These are phyloP conservation scores for Trypanosoma cruzi DNA, from an alignment of 208 protist genomes.

Conservation along the genomic window DNA sequence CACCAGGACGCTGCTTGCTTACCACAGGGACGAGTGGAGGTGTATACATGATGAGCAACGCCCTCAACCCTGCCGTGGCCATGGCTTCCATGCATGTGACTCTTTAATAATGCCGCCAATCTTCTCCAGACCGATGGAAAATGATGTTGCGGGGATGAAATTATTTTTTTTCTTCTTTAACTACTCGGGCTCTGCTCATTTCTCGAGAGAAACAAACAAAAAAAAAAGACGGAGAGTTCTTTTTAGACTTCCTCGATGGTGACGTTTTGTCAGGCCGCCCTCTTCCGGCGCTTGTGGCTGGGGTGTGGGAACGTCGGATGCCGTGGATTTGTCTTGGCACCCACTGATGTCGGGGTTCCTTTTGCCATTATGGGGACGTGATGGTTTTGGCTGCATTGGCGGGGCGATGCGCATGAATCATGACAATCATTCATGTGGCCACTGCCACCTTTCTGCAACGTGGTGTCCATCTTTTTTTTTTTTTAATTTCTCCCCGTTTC, in stretches of 20 bases:
- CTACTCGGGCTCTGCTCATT: slow-evolving; percentile 4
- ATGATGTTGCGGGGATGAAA: slow-evolving; percentile 10
- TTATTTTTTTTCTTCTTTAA: slow-evolving; percentile 13
- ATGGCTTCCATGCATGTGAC: background rate
- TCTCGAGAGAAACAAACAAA: background rate
- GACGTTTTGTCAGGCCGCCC: background rate
- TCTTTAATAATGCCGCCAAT: background rate
- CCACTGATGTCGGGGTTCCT: background rate
- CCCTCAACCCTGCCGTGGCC: slow-evolving; percentile 22
- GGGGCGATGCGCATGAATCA: too few species aligned
- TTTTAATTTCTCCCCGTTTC: background rate
- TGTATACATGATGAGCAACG: slow-evolving; percentile 19
- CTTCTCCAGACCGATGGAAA: slow-evolving; percentile 10
- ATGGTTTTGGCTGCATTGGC: too few species aligned
- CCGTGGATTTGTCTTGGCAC: background rate
- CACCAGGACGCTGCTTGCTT: background rate
- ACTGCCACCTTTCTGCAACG: background rate
- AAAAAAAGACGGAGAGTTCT: background rate
- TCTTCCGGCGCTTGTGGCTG: background rate
- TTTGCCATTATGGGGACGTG: background rate
- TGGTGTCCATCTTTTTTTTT: background rate
- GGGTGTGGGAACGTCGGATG: slow-evolving; percentile 8
- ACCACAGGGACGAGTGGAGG: background rate
- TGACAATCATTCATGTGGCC: background rate
- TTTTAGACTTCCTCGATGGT: background rate